phyloP scores from a whole-genome alignment of 371 early-diverging fungal genomes.

The Aphelidium insulamus region DNA sequence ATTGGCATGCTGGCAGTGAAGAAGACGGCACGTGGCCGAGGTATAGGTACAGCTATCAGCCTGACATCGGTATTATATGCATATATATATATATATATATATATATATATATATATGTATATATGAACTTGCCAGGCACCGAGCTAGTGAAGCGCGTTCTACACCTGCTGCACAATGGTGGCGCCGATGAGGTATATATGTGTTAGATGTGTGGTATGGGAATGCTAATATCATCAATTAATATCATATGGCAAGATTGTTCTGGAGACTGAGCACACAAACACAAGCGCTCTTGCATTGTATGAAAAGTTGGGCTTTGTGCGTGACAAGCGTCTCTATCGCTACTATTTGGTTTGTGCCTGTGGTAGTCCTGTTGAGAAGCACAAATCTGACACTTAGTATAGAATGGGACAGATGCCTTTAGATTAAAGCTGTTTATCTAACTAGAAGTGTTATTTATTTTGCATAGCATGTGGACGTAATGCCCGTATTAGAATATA shows the following conservation, averaged over 20 bases:
- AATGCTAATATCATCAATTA: neutral
- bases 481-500: too few species aligned
- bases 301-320: constrained; percentile 86
- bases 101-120: neutral
- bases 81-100: too few species aligned
- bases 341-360: constrained; percentile 91
- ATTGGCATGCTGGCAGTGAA: constrained; percentile 91
- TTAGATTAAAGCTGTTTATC: constrained; percentile 55
- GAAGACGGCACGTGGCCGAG: constrained; percentile 43
- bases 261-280: constrained; percentile 80
- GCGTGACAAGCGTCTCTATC: constrained; percentile 62
- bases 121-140: constrained; percentile 12
- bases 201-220: neutral
- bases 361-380: too few species aligned
- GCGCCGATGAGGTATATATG: constrained; percentile 58
- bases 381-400: too few species aligned
- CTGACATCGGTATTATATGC: constrained; percentile 1
- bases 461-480: too few species aligned
- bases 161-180: constrained; percentile 38
- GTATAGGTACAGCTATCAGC: constrained; percentile 36
- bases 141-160: constrained; percentile 48
- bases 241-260: constrained; percentile 26
- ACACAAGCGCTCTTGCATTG: constrained; percentile 55
- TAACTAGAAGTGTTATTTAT: too few species aligned
- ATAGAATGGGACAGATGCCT: constrained; percentile 84